phyloP scores from a whole-genome alignment of 768 basidiomycete species.

The Termitomyces eurrhizus region DNA sequence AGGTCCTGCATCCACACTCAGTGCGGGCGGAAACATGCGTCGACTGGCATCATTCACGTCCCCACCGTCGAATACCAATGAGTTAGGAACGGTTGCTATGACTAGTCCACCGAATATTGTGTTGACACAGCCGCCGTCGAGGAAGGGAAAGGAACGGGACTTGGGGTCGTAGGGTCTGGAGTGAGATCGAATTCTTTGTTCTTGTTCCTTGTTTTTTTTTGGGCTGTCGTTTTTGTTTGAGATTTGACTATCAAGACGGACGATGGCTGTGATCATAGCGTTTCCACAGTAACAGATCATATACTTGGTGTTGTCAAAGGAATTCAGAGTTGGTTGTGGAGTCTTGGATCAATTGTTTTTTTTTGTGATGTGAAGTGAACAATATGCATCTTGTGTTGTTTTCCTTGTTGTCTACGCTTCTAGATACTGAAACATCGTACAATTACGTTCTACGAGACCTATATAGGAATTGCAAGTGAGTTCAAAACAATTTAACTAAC shows the following conservation, averaged over 20 bases:
- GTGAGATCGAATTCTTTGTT: no score
- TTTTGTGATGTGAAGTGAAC: background rate
- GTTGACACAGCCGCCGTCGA: conserved; percentile 9
- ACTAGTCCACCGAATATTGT: conserved; percentile 12
- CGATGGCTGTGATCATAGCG: background rate
- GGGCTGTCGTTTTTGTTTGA: background rate
- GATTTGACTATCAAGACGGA: background rate
- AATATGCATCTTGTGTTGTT: background rate
- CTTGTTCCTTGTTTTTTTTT: background rate
- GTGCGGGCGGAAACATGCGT: background rate
- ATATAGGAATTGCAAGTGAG: background rate
- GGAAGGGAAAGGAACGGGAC: conserved; percentile 18
- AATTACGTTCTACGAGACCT: background rate
- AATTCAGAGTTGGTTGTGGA: background rate
- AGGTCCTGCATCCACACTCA: background rate
- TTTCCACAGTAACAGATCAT: background rate
- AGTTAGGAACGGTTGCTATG: conserved; percentile 7
- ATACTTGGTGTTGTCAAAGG: background rate
- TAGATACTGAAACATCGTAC: background rate
- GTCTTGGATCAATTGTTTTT: background rate
- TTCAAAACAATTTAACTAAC: background rate
- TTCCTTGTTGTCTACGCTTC: background rate
- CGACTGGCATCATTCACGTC: conserved; percentile 11
- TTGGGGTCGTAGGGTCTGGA: background rate
- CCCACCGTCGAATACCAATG: background rate